Conservation (phyloP, 345 rosid species). For the Diplotaxis tenuifolia region DNA sequence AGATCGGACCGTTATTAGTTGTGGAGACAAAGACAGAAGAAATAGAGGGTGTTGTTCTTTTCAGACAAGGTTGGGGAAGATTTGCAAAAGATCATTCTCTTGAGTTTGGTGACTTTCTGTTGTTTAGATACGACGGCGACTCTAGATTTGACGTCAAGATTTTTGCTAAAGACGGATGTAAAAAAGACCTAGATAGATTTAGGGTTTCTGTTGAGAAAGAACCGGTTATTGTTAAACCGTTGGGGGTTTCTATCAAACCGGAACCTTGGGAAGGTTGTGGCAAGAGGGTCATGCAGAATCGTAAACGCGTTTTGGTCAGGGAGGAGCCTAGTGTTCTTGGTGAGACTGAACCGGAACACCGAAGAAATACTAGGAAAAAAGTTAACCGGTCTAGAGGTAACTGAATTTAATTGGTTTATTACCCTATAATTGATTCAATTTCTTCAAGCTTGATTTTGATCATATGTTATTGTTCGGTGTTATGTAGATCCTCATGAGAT, state of each 20-base stretch:
- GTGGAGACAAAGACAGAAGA: conserved; percentile 25
- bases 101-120: conserved; percentile 30
- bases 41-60: conserved; percentile 10
- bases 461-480: not conserved
- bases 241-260: not conserved
- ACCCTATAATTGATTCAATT: not conserved
- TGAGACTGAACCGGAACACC: not conserved
- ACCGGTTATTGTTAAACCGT: conserved; percentile 1
- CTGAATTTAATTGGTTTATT: not conserved
- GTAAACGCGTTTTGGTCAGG: conserved; percentile 4
- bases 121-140: conserved; percentile 23
- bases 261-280: not conserved
- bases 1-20: conserved; percentile 22
- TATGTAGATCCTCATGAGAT: conserved; percentile 11
- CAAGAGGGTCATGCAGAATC: conserved; percentile 3
- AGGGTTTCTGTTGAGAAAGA: conserved; percentile 27
- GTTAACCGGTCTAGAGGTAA: conserved; percentile 19
- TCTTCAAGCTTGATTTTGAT: not conserved
- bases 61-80: conserved; percentile 24
- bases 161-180: conserved; percentile 27
- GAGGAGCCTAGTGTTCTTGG: not conserved
- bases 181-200: conserved; percentile 13
- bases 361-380: not conserved
- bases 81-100: conserved; percentile 23
- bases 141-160: conserved; percentile 16